These are phyloP conservation scores for Westerdykella sp. DNA, from an alignment of 2,329 filamentous ascomycete genomes.

Conservation along the genomic window DNA sequence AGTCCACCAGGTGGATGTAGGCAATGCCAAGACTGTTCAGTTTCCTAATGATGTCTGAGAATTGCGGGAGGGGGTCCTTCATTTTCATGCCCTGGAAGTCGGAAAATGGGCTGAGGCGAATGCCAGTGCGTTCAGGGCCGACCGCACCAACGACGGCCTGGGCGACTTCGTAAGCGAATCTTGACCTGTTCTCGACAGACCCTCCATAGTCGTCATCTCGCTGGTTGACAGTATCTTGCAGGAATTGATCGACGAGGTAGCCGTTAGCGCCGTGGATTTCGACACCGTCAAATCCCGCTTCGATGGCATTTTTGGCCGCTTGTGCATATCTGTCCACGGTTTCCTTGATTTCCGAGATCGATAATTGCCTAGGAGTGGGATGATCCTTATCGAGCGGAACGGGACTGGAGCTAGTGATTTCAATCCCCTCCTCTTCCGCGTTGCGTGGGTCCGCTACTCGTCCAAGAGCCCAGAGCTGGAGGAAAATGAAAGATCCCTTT, in stretches of 20 bases:
- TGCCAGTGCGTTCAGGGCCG: slow-evolving; percentile 52
- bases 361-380: slow-evolving; percentile 37
- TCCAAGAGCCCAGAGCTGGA: slow-evolving; percentile 58
- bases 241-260: slow-evolving; percentile 62
- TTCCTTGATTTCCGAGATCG: slow-evolving; percentile 35
- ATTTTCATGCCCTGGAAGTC: slow-evolving; percentile 60
- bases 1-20: slow-evolving; percentile 42
- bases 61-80: slow-evolving; percentile 58
- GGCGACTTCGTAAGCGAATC: slow-evolving; percentile 50
- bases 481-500: slow-evolving; percentile 55
- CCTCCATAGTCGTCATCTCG: slow-evolving; percentile 48
- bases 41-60: slow-evolving; percentile 50
- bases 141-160: slow-evolving; percentile 47
- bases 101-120: slow-evolving; percentile 57
- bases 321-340: slow-evolving; percentile 36
- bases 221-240: slow-evolving; percentile 53
- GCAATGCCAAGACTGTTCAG: slow-evolving; percentile 50
- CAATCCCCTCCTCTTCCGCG: slow-evolving; percentile 31
- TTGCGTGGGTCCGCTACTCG: slow-evolving; percentile 44
- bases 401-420: slow-evolving; percentile 30
- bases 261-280: slow-evolving; percentile 56
- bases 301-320: slow-evolving; percentile 42
- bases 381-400: slow-evolving; percentile 37
- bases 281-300: slow-evolving; percentile 57
- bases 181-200: slow-evolving; percentile 46